Evolutionary conservation across 805 yeast genomes (phyloP), one percentile per base, ranked within the genome.

Genomic region (Wickerhamomyces bovis): DNA sequence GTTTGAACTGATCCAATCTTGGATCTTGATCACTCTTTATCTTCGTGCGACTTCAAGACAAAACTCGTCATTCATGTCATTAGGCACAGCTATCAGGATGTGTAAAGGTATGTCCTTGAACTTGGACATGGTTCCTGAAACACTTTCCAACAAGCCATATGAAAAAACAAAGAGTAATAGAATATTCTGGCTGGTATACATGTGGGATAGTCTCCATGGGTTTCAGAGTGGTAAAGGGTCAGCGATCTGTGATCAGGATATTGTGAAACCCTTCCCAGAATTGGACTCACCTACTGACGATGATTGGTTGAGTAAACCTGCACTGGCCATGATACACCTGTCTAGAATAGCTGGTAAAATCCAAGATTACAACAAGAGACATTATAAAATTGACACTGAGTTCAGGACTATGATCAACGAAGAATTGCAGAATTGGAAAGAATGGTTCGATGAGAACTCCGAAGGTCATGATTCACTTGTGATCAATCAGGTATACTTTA

Each of bases 161-260:
- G 82, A 78, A 50, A 57, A 53, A 18, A 47, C 69, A 12, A 79
- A 80, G 54, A 72, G 77, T 1, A 66, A 66, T 53, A 65, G 83
- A 42, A 70, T 80, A 1, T 81, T 76, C 56, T 80, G 82, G 80
- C 51, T 72, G 19, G 76, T 75, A 6, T 81, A 72, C 53, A 69
- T 77, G 1, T 65, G 76, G 64, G 87, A 81, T 53, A 67, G 80
- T 49, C 49, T 78, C 15, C 59, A 77, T 49, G 77, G 77, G 6
- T 62, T 78, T 38, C 83, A 78, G 48, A 67, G 71, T 35, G 85
- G 84, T 1, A 62, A 78, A 40, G 63, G 66, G 41, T 65, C 52
- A 63, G 57, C 67, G 64, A 26, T 60, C 65, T 51, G 57, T 16
- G 73, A 68, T 20, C 60, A 59, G 13, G 76, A 72, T 43, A 60